Evolutionary conservation across 176 grass and related monocot genomes (phyloP).

Genomic region (Hyparrhenia diplandra): DNA sequence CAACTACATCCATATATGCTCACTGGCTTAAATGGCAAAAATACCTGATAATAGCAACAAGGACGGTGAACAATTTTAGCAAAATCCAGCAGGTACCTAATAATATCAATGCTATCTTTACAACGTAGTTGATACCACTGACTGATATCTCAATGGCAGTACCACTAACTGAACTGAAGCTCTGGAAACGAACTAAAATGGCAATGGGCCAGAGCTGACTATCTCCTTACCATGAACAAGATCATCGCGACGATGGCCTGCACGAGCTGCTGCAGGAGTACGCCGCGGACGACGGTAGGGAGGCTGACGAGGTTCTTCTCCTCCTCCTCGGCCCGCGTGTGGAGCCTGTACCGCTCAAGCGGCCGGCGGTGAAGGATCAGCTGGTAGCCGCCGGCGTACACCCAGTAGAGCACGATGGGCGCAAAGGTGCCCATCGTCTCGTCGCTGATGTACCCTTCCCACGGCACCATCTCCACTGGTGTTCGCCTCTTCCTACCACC

Average conservation of each 20-base stretch:
- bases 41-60: not conserved
- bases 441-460: slow-evolving; percentile 80
- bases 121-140: not conserved
- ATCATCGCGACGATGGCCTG: slow-evolving; percentile 72
- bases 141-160: not conserved
- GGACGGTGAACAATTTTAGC: not conserved
- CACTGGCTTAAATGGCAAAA: not conserved
- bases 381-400: slow-evolving; percentile 74
- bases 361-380: slow-evolving; percentile 55
- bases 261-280: slow-evolving; percentile 78
- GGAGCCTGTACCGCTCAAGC: slow-evolving; percentile 66
- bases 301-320: slow-evolving; percentile 69
- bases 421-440: slow-evolving; percentile 89
- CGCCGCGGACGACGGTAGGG: slow-evolving; percentile 53
- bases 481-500: not conserved
- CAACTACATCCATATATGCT: not conserved
- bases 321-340: slow-evolving; percentile 69
- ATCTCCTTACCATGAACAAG: slow-evolving; percentile 64
- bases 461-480: slow-evolving; percentile 53
- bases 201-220: not conserved
- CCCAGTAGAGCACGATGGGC: slow-evolving; percentile 83
- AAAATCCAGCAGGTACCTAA: not conserved
- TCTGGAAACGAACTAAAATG: not conserved
- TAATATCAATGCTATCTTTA: not conserved
- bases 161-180: not conserved